A percentile compares a stretch with the other conserved stretches of the same genome.
phyloP scores from a whole-genome alignment of 1,139 yeast species.

The Blastobotrys malaysiensis region DNA sequence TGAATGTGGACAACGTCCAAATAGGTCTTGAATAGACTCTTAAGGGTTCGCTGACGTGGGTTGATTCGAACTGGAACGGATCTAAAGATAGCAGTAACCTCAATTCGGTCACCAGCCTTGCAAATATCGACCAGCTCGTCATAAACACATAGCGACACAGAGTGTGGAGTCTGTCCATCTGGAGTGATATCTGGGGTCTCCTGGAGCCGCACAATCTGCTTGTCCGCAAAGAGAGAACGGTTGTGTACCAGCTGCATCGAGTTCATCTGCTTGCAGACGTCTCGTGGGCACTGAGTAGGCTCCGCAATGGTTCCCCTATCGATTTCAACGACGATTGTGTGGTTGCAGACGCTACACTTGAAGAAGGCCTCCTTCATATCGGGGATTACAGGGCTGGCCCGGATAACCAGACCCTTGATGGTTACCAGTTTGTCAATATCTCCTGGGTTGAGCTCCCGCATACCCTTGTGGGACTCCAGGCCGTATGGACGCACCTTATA shows the following conservation, averaged over 20 bases:
- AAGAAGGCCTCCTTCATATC: constrained; percentile 98
- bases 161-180: constrained; percentile 98
- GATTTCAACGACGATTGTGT: constrained; percentile 84
- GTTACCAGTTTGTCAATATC: constrained; percentile 92
- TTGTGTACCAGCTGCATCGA: constrained; percentile 91
- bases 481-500: constrained; percentile 84
- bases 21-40: constrained; percentile 83
- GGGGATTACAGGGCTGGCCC: constrained; percentile 90
- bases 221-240: constrained; percentile 88
- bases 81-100: constrained; percentile 92
- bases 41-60: constrained; percentile 76
- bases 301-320: constrained; percentile 93
- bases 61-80: constrained; percentile 88
- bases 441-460: constrained; percentile 92
- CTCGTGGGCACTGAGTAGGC: constrained; percentile 88
- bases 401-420: constrained; percentile 82
- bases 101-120: constrained; percentile 95
- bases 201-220: constrained; percentile 87
- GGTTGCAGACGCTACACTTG: constrained; percentile 93
- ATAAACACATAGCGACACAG: constrained; percentile 88
- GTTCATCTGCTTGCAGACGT: constrained; percentile 74
- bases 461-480: constrained; percentile 58
- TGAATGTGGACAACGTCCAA: constrained; percentile 90
- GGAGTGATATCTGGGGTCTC: constrained; percentile 99
- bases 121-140: constrained; percentile 94